Evolutionary conservation across 176 grass and related monocot species (phyloP), one percentile per base, ranked within the genome.

Genomic region (Hyparrhenia diplandra): DNA sequence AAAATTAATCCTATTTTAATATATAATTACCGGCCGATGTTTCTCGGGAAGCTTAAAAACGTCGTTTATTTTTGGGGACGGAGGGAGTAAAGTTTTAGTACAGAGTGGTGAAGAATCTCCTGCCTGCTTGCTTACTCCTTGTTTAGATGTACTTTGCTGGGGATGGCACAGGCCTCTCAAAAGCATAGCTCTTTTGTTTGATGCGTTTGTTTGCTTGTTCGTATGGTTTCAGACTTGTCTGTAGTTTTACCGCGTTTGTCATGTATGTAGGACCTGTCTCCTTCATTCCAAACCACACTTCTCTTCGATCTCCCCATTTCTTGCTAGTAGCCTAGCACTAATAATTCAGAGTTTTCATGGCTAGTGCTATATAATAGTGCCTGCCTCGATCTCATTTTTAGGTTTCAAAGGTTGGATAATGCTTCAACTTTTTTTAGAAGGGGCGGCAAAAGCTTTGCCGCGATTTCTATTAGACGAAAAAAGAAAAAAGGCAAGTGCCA

Each of bases 171-270:
- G 79, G 85, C 51, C 47, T 82, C 85, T 87, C 30, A 82, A 87
- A 87, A 87, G 85, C 43, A 69, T 61, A 68, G 13, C 72, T 46
- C 20, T 83, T 87, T 83, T 87, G 85, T 87, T 71, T 46, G 30
- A 54, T 71, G 79, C 66, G 61, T 64, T 87, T 87, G 85, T 78
- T 77, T 54, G 64, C 10, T 82, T 71, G 73, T 37, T 52, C 42
- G 63, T 66, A 27, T 61, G 72, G 72, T 64, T 72, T 45, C 73
- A 64, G 20, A 23, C 31, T 83, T 83, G 73, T 82, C 85, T 71
- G 65, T 77, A 71, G 73, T 25, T 71, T 41, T 35, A 27, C 41
- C 75, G 73, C 64, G 21, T 43, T 43, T 42, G 54, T 35, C 35
- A 64, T 69, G 69, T 35, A 30, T 47, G 6, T 6, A 27, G 47